Evolutionary conservation across 78 protist genomes (phyloP).

Genomic region (Dictyostelium brefeldianum): DNA sequence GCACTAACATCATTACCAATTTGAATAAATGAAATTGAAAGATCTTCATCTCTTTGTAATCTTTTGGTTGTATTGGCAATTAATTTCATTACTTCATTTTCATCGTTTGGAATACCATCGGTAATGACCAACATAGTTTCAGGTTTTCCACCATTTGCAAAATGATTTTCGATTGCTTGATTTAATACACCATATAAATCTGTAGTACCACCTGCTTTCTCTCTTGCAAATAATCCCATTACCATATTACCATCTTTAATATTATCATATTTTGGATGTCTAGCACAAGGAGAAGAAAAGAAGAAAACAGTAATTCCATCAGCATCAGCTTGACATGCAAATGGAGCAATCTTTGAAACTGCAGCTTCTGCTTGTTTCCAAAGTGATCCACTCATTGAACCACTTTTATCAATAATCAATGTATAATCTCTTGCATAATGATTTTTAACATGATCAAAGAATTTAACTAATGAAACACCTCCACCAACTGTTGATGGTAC

Average conservation of each 20-base stretch:
- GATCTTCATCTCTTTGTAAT: constrained; percentile 68
- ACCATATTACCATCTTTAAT: constrained; percentile 32
- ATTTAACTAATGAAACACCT: constrained; percentile 45
- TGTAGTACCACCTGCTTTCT: constrained; percentile 77
- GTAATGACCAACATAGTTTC: constrained; percentile 83
- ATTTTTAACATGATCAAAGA: constrained; percentile 61
- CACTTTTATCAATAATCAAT: constrained; percentile 50
- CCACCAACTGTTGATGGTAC: constrained; percentile 6
- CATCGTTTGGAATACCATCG: constrained; percentile 83
- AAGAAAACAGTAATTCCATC: constrained; percentile 77
- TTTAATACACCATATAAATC: constrained; percentile 81
- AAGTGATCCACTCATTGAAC: constrained; percentile 54
- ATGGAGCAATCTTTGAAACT: constrained; percentile 66
- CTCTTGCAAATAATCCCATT: constrained; percentile 60
- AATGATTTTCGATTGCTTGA: constrained; percentile 71
- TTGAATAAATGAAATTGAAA: constrained; percentile 84
- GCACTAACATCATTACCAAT: constrained; percentile 80
- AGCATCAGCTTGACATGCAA: constrained; percentile 46
- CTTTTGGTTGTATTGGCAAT: constrained; percentile 30
- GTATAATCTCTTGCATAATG: constrained; percentile 72
- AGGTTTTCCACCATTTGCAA: constrained; percentile 35
- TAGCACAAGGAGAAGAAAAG: constrained; percentile 28
- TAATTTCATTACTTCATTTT: constrained; percentile 41
- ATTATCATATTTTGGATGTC: constrained; percentile 40
- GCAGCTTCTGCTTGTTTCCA: constrained; percentile 56